Conservation (phyloP, 2,329 filamentous ascomycete genomes). For the Pseudogymnoascus sp. region DNA sequence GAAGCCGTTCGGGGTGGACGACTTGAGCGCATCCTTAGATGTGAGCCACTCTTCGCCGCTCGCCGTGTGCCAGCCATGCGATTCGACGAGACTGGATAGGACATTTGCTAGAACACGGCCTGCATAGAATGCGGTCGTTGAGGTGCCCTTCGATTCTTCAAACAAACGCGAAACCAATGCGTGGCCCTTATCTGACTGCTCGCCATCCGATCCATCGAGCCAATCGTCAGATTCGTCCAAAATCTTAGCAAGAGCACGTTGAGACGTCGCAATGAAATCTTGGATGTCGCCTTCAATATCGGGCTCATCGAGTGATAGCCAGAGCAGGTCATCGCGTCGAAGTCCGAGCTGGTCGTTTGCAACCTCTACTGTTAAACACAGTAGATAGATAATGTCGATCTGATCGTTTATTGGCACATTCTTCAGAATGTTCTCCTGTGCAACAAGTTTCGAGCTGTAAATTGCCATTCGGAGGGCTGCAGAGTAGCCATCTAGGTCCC, state of each 20-base stretch:
- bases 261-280: slow-evolving; percentile 15
- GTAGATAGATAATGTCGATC: slow-evolving; percentile 44
- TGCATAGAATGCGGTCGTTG: slow-evolving; percentile 43
- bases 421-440: slow-evolving; percentile 33
- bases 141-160: slow-evolving; percentile 36
- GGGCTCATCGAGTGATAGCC: slow-evolving; percentile 34
- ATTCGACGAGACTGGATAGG: slow-evolving; percentile 40
- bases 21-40: slow-evolving; percentile 41
- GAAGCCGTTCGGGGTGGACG: slow-evolving; percentile 40
- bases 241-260: slow-evolving; percentile 8
- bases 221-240: slow-evolving; percentile 39
- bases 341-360: slow-evolving; percentile 46
- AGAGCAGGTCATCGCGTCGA: slow-evolving; percentile 39
- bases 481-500: slow-evolving; percentile 65
- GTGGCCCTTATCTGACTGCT: slow-evolving; percentile 33
- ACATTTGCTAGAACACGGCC: slow-evolving; percentile 46
- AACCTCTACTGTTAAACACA: slow-evolving; percentile 45
- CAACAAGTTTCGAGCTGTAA: slow-evolving; percentile 57
- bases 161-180: slow-evolving; percentile 40
- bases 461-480: slow-evolving; percentile 68
- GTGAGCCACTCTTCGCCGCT: slow-evolving; percentile 42
- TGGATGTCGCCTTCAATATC: slow-evolving; percentile 23
- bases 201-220: slow-evolving; percentile 28
- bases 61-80: slow-evolving; percentile 37
- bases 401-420: slow-evolving; percentile 36